Percentiles rank a stretch among this genome's conserved stretches.
Conservation (phyloP, 208 protist species). For the Trypanosoma melophagium region DNA sequence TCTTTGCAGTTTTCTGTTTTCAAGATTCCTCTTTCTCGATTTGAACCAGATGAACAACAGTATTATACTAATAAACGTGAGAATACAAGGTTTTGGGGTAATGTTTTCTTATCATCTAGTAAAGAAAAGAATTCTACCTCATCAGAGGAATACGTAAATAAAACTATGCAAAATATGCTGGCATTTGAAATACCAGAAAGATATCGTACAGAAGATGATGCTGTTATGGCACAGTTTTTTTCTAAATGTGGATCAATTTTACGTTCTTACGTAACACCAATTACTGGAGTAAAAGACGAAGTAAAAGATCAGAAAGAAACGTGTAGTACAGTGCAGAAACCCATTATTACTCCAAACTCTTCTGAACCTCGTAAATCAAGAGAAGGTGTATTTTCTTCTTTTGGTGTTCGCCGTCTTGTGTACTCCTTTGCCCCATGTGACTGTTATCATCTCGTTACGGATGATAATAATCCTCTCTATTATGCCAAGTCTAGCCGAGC, state of each 20-base stretch:
- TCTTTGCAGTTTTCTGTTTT: slow-evolving; percentile 67
- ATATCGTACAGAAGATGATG: slow-evolving; percentile 33
- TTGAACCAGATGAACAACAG: slow-evolving; percentile 53
- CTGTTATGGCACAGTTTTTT: slow-evolving; percentile 45
- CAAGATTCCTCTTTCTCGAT: slow-evolving; percentile 54
- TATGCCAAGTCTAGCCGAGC: slow-evolving; percentile 56
- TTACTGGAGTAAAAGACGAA: neutral
- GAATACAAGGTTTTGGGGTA: slow-evolving; percentile 38
- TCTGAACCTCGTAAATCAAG: neutral
- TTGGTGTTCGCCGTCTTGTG: slow-evolving; percentile 56
- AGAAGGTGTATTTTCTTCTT: slow-evolving; percentile 15
- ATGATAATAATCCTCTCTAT: slow-evolving; percentile 65
- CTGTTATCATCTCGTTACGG: slow-evolving; percentile 69
- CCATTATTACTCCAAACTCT: neutral
- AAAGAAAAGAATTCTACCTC: neutral
- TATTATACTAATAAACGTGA: slow-evolving; percentile 64
- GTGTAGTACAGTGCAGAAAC: neutral
- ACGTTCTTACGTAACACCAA: slow-evolving; percentile 34
- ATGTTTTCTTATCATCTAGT: neutral
- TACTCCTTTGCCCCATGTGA: slow-evolving; percentile 76
- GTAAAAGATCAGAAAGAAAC: slow-evolving; percentile 14
- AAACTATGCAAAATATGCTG: slow-evolving; percentile 33
- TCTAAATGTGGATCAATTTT: slow-evolving; percentile 48
- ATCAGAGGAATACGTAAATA: slow-evolving; percentile 20
- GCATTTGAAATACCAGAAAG: slow-evolving; percentile 32